phyloP scores from a whole-genome alignment of 768 basidiomycete genomes.

The Auricularia heimuer region DNA sequence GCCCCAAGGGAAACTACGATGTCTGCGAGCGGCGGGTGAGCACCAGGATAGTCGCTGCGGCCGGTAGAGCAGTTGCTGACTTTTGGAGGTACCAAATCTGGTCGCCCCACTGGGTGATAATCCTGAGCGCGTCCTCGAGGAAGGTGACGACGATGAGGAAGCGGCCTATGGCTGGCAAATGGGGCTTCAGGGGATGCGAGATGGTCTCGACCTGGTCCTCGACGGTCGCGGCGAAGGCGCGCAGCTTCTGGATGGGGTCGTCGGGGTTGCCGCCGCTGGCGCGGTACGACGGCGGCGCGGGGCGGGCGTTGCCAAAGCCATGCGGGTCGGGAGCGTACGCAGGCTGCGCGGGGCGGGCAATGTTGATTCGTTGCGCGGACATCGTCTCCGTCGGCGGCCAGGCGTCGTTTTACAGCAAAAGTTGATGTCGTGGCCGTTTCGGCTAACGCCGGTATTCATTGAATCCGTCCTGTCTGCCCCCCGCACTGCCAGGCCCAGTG shows the following conservation, averaged over 20 bases:
- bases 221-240: constrained; percentile 57
- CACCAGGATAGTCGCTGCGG: not conserved
- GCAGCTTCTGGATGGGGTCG: constrained; percentile 71
- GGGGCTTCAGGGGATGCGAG: constrained; percentile 87
- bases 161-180: constrained; percentile 88
- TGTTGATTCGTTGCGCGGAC: constrained; percentile 47
- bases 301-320: constrained; percentile 64
- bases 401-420: not conserved
- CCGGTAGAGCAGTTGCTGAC: constrained; percentile 29
- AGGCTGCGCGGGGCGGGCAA: constrained; percentile 54
- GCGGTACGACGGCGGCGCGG: constrained; percentile 55
- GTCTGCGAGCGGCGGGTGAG: constrained; percentile 37
- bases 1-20: constrained; percentile 93
- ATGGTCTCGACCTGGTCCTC: constrained; percentile 92
- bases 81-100: constrained; percentile 97
- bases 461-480: not conserved
- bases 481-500: not conserved
- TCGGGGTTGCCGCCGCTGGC: constrained; percentile 58
- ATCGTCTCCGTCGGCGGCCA: not conserved
- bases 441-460: not conserved
- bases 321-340: constrained; percentile 65
- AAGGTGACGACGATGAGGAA: constrained; percentile 98
- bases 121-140: constrained; percentile 90
- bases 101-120: constrained; percentile 90
- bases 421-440: not conserved